Percentiles rank a stretch among this genome's conserved stretches.
phyloP scores from a whole-genome alignment of 805 yeast genomes.

The Hanseniaspora lindneri region DNA sequence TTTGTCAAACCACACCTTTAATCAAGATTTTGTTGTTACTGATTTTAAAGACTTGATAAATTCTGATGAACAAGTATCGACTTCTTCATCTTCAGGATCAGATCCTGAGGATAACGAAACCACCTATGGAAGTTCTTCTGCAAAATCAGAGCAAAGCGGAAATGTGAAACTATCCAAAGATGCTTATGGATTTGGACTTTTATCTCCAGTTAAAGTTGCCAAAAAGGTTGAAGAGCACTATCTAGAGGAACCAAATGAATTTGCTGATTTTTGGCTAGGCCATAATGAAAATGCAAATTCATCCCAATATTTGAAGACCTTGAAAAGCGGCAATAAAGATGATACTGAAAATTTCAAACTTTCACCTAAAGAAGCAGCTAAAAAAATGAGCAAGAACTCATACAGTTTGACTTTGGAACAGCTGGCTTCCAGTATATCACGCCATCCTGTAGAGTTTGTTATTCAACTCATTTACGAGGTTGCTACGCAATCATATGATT shows the following conservation, averaged over 20 bases:
- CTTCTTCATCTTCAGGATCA: slow-evolving; percentile 6
- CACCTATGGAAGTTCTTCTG: neutral
- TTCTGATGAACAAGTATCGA: slow-evolving; percentile 8
- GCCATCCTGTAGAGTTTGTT: slow-evolving; percentile 43
- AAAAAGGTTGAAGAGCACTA: slow-evolving; percentile 23
- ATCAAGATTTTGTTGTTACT: neutral
- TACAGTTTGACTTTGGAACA: slow-evolving; percentile 41
- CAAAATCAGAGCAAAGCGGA: neutral
- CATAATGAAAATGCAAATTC: neutral
- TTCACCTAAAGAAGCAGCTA: slow-evolving; percentile 16
- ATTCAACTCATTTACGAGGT: slow-evolving; percentile 52
- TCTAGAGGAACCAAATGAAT: slow-evolving; percentile 21
- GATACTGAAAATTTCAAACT: neutral
- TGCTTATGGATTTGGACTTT: slow-evolving; percentile 23
- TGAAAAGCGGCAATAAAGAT: neutral
- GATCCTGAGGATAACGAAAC: neutral
- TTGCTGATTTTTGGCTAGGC: neutral
- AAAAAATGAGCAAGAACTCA: slow-evolving; percentile 10
- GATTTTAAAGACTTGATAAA: slow-evolving; percentile 5
- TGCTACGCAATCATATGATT: slow-evolving; percentile 50
- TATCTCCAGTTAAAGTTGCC: slow-evolving; percentile 25
- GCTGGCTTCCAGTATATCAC: slow-evolving; percentile 43
- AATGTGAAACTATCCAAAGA: neutral
- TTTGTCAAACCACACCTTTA: neutral
- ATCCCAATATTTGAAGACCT: too few species aligned